A percentile compares a stretch with the other conserved stretches of the same genome.
Evolutionary conservation across 2,329 filamentous ascomycete genomes (phyloP).

Genomic region (Parastagonospora nodorum): DNA sequence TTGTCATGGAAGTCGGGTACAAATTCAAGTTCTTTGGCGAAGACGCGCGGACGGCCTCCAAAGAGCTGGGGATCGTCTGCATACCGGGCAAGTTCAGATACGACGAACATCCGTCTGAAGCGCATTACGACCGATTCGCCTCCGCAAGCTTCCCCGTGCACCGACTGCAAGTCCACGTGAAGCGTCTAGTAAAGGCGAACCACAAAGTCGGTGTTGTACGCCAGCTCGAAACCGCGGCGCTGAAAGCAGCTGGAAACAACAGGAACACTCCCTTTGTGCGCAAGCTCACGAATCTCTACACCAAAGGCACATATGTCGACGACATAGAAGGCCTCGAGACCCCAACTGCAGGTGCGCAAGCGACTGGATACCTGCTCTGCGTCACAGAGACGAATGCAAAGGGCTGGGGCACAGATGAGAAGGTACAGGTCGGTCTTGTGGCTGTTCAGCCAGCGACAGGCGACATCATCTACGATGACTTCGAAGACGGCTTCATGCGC

Average conservation of each 20-base stretch:
- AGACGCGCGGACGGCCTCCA: conserved; percentile 86
- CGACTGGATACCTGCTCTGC: conserved; percentile 88
- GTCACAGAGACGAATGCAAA: conserved; percentile 85
- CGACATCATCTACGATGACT: conserved; percentile 93
- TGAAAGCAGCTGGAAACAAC: conserved; percentile 96
- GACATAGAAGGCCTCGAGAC: conserved; percentile 79
- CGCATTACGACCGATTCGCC: conserved; percentile 88
- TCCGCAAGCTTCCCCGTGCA: conserved; percentile 96
- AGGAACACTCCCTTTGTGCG: conserved; percentile 89
- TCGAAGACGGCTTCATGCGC: conserved; percentile 97
- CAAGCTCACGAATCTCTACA: conserved; percentile 95
- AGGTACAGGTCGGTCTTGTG: conserved; percentile 86
- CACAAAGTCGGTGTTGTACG: conserved; percentile 96
- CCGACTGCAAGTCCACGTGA: conserved; percentile 88
- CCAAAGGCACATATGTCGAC: conserved; percentile 96
- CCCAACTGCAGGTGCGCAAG: conserved; percentile 58
- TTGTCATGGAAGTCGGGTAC: conserved; percentile 95
- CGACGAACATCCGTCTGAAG: conserved; percentile 83
- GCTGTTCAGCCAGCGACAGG: conserved; percentile 95
- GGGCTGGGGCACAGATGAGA: conserved; percentile 85
- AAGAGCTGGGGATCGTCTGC: conserved; percentile 91
- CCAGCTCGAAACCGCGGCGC: conserved; percentile 90
- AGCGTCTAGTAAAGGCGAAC: conserved; percentile 86
- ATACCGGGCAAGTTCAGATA: conserved; percentile 95
- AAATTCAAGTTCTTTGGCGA: conserved; percentile 98